Conservation (phyloP, 139 green algal species). For the Tetratostichococcus sp. region DNA sequence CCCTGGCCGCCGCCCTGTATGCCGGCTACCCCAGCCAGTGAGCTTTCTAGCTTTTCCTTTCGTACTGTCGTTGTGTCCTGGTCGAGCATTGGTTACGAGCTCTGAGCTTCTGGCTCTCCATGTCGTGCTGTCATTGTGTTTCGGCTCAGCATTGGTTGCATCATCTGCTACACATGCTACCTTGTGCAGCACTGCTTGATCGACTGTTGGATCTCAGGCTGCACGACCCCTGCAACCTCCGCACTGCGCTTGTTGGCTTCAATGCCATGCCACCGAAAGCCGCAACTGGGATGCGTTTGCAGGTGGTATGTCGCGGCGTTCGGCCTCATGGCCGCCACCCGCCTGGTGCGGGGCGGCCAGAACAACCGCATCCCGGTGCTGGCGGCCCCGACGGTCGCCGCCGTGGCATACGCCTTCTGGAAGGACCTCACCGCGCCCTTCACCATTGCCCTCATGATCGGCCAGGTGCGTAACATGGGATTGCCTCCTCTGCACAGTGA, state of each 20-base stretch:
- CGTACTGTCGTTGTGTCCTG: too few relatives aligned
- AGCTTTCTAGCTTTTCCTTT: background rate
- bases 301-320: background rate
- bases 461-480: background rate
- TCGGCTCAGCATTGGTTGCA: too few relatives aligned
- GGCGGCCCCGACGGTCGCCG: background rate
- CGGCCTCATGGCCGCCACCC: background rate
- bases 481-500: too few relatives aligned
- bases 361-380: constrained; percentile 1
- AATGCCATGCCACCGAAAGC: too few relatives aligned
- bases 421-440: background rate
- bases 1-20: background rate
- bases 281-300: background rate
- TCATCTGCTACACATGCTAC: too few relatives aligned
- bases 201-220: too few relatives aligned
- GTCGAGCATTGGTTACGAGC: too few relatives aligned
- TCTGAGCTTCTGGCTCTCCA: too few relatives aligned
- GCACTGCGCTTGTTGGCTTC: too few relatives aligned
- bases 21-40: constrained; percentile 1
- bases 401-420: background rate
- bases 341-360: background rate
- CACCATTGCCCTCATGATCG: background rate
- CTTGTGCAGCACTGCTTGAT: too few relatives aligned
- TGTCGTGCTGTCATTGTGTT: too few relatives aligned
- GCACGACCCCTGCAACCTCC: too few relatives aligned